These are phyloP conservation scores for Saccharomyces pastorianus DNA, from an alignment of 1,139 yeast species.

Conservation along the genomic window DNA sequence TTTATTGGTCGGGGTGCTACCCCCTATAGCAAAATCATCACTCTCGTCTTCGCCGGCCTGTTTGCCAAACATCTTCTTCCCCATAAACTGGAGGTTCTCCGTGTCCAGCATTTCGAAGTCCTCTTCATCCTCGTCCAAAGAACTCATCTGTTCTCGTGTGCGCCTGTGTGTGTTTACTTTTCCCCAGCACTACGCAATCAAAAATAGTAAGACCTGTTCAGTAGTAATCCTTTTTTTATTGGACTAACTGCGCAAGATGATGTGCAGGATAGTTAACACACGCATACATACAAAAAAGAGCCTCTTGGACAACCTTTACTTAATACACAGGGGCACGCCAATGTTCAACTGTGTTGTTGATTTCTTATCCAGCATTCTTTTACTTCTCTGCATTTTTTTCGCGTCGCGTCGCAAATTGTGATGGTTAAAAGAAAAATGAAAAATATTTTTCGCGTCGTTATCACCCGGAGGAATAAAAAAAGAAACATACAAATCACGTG, in stretches of 20 bases:
- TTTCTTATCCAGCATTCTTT: not conserved
- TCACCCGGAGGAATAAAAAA: not conserved
- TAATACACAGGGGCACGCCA: not conserved
- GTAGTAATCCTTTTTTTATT: not conserved
- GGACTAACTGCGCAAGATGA: not conserved
- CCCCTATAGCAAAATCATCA: not conserved
- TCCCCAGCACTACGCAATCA: not conserved
- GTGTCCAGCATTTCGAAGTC: not conserved
- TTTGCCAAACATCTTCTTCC: not conserved
- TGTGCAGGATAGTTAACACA: not conserved
- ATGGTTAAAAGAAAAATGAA: not conserved
- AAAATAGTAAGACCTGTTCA: not conserved
- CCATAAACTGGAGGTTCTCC: not conserved
- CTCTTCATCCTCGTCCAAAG: not conserved
- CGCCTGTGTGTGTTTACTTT: not conserved
- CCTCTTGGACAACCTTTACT: not conserved
- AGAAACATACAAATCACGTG: not conserved
- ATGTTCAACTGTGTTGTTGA: not conserved
- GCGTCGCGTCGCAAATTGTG: not conserved
- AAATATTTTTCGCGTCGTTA: not conserved
- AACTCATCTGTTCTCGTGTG: not conserved
- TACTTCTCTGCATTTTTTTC: not conserved
- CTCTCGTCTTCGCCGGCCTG: not conserved
- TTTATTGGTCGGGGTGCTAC: conserved; percentile 12
- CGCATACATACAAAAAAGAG: not conserved